Evolutionary conservation across 2,329 filamentous ascomycete species (phyloP).

Genomic region (Colletotrichum scovillei): DNA sequence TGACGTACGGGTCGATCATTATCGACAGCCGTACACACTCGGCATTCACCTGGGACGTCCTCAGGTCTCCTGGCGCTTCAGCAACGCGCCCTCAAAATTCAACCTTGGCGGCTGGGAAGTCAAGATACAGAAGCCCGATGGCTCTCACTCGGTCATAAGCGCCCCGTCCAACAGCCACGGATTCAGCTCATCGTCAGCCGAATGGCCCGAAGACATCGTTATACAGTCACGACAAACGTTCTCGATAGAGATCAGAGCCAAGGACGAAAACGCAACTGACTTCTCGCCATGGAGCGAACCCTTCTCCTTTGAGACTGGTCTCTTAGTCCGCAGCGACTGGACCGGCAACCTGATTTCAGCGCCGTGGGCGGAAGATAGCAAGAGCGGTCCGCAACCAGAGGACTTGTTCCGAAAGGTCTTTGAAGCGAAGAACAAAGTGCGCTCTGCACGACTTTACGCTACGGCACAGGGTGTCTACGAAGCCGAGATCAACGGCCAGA

Average conservation of each 20-base stretch:
- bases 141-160: neutral
- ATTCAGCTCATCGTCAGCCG: neutral
- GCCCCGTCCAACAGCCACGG: neutral
- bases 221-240: neutral
- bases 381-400: conserved; percentile 16
- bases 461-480: conserved; percentile 58
- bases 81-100: neutral
- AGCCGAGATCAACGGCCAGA: conserved; percentile 57
- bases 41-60: neutral
- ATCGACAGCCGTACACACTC: neutral
- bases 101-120: neutral
- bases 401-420: conserved; percentile 49
- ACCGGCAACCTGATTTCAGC: neutral
- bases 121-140: neutral
- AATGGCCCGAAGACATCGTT: neutral
- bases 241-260: neutral
- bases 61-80: neutral
- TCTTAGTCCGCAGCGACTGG: neutral
- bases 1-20: neutral
- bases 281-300: neutral
- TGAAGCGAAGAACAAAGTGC: neutral
- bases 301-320: neutral
- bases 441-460: conserved; percentile 53
- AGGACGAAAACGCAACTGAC: neutral
- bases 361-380: neutral